Percentiles rank a stretch among this genome's conserved stretches.
These are phyloP conservation scores for Knoxdaviesia proteae DNA, from an alignment of 2,329 filamentous ascomycete species.

Conservation along the genomic window DNA sequence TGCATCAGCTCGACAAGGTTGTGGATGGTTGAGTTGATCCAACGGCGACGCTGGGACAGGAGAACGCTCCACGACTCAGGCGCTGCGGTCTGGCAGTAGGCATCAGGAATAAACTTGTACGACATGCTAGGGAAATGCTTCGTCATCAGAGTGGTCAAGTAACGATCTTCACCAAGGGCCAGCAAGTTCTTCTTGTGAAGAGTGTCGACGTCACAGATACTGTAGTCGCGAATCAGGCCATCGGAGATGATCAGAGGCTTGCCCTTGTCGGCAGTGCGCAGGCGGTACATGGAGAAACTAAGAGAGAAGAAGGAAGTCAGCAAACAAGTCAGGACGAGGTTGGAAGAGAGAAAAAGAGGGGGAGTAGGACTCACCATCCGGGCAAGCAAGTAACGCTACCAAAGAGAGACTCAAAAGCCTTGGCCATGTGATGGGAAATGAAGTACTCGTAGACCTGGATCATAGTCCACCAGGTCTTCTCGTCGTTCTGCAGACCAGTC, in stretches of 20 bases:
- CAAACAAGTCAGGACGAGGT: not conserved
- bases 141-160: conserved; percentile 90
- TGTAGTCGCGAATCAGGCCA: conserved; percentile 70
- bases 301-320: conserved; percentile 3
- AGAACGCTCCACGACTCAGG: conserved; percentile 88
- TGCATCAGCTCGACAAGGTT: conserved; percentile 82
- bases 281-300: conserved; percentile 97
- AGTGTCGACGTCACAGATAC: conserved; percentile 75
- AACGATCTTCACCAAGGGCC: conserved; percentile 90
- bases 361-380: conserved; percentile 56
- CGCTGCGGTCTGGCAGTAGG: conserved; percentile 80
- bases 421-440: conserved; percentile 90
- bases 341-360: not conserved
- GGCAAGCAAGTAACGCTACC: conserved; percentile 97
- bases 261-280: conserved; percentile 82
- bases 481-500: conserved; percentile 87
- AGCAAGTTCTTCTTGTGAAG: conserved; percentile 93
- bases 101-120: conserved; percentile 89
- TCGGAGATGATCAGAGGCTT: conserved; percentile 89
- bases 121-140: conserved; percentile 92
- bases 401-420: conserved; percentile 94
- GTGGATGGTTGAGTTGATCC: conserved; percentile 98
- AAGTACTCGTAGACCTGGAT: conserved; percentile 99
- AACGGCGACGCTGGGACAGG: conserved; percentile 91
- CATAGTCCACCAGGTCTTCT: conserved; percentile 96